phyloP scores from a whole-genome alignment of 345 rosid species.

The Orychophragmus violaceus region DNA sequence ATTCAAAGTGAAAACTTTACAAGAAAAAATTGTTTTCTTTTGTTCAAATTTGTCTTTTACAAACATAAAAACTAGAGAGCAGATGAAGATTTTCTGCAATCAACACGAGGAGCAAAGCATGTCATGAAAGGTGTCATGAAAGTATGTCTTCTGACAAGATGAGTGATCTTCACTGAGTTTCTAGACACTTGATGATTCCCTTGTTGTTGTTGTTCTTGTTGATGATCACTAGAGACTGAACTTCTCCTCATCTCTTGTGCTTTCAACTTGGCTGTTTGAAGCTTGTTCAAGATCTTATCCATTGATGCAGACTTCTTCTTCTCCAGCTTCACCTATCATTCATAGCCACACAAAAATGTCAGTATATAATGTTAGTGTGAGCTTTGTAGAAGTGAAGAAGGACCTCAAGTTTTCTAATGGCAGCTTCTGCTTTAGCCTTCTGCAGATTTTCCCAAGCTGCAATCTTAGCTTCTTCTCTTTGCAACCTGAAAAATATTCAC shows the following conservation, averaged over 20 bases:
- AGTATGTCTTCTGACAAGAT: slow-evolving; percentile 35
- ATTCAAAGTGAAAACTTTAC: slow-evolving; percentile 17
- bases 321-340: slow-evolving; percentile 69
- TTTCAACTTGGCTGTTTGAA: slow-evolving; percentile 53
- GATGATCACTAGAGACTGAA: slow-evolving; percentile 32
- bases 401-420: slow-evolving; percentile 87
- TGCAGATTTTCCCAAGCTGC: slow-evolving; percentile 96
- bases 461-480: slow-evolving; percentile 88
- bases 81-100: slow-evolving; percentile 32
- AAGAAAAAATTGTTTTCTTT: slow-evolving; percentile 11
- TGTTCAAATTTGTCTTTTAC: not conserved
- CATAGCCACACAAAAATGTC: not conserved
- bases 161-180: slow-evolving; percentile 30
- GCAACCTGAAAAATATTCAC: slow-evolving; percentile 48
- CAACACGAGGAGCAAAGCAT: slow-evolving; percentile 53
- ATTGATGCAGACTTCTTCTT: slow-evolving; percentile 79
- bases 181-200: slow-evolving; percentile 31
- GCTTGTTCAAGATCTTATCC: slow-evolving; percentile 75
- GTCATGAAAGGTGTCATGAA: slow-evolving; percentile 34
- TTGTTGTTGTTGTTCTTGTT: slow-evolving; percentile 13
- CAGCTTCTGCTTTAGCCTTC: slow-evolving; percentile 97
- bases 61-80: not conserved
- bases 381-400: not conserved
- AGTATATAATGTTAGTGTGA: not conserved
- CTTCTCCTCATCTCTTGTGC: slow-evolving; percentile 71